Percentiles rank a stretch among this genome's conserved stretches.
These are phyloP conservation scores for Auricularia sp. DNA, from an alignment of 768 basidiomycete genomes.

Conservation along the genomic window DNA sequence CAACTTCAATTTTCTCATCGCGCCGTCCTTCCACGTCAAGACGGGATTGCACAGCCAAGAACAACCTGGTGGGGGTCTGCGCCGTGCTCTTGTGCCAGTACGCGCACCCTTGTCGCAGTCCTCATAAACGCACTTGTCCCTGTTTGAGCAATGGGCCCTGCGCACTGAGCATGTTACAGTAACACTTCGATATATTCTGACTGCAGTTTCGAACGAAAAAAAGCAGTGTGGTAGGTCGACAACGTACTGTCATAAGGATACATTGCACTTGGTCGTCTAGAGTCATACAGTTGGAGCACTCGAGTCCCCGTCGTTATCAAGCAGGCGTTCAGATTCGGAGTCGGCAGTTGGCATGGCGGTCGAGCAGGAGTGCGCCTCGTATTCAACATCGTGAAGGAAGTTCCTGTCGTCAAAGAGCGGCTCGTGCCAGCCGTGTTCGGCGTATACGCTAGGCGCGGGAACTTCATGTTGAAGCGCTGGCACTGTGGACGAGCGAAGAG, in stretches of 20 bases:
- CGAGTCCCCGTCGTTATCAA: neutral
- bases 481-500: neutral
- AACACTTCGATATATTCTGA: no score
- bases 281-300: neutral
- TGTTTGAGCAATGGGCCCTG: no score
- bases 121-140: no score
- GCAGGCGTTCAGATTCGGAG: neutral
- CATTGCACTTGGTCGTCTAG: neutral
- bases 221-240: neutral
- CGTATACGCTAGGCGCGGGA: neutral
- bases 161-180: no score
- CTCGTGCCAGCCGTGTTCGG: neutral
- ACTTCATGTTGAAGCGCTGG: neutral
- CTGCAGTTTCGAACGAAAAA: no score
- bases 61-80: neutral
- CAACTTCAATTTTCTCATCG: neutral
- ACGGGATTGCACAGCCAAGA: neutral
- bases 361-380: neutral
- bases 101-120: no score
- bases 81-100: neutral
- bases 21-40: neutral
- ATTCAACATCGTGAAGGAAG: neutral
- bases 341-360: neutral
- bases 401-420: neutral
- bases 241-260: neutral